Conservation (phyloP, 2,329 filamentous ascomycete species). For the Dactylellina leptospora region DNA sequence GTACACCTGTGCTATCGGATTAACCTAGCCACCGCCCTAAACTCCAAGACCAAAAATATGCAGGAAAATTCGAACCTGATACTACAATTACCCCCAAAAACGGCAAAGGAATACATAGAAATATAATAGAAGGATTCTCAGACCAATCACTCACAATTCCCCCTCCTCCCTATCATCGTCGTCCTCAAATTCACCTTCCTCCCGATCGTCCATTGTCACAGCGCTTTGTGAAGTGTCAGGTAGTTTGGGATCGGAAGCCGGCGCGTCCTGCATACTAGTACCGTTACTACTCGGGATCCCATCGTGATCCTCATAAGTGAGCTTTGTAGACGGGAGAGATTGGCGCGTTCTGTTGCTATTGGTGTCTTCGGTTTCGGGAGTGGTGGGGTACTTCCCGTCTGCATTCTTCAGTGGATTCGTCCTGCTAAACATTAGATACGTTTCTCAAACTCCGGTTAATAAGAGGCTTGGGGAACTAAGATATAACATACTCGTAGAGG, state of each 20-base stretch:
- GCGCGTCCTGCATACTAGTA: conserved; percentile 41
- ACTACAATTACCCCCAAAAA: conserved; percentile 40
- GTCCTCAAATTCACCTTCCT: conserved; percentile 49
- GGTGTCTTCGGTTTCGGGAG: conserved; percentile 50
- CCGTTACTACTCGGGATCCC: conserved; percentile 36
- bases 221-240: conserved; percentile 51
- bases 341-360: conserved; percentile 50
- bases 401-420: conserved; percentile 51
- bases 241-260: conserved; percentile 38
- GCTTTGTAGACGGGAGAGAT: conserved; percentile 28
- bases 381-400: conserved; percentile 49
- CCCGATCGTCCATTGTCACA: conserved; percentile 47
- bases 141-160: conserved; percentile 25
- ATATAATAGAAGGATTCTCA: conserved; percentile 10
- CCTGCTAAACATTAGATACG: conserved; percentile 20
- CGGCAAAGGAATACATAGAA: conserved; percentile 8
- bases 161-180: conserved; percentile 52
- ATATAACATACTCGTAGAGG: conserved; percentile 57
- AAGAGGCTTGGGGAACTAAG: neutral
- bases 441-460: conserved; percentile 1
- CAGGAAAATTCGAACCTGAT: conserved; percentile 47
- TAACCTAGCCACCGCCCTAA: conserved; percentile 48
- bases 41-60: conserved; percentile 46
- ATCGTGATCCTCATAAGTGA: conserved; percentile 43
- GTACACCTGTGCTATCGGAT: conserved; percentile 48